Percentiles rank a stretch among this genome's conserved stretches.
Conservation (phyloP, 148 eudicot genomes). For the Silene latifolia region DNA sequence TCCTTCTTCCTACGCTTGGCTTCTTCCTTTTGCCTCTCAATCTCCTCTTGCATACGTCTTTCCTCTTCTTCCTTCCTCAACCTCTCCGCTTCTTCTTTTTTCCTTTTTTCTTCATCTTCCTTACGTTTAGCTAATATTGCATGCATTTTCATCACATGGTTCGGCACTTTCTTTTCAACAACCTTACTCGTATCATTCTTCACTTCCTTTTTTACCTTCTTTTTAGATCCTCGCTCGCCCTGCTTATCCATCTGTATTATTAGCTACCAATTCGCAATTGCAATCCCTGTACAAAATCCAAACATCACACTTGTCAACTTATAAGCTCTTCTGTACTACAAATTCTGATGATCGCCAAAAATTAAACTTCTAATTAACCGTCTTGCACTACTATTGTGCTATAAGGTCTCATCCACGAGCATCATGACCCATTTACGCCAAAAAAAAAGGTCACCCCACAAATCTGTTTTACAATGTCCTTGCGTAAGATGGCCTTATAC, state of each 20-base stretch:
- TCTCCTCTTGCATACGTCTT: conserved; percentile 60
- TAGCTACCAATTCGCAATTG: too few species aligned
- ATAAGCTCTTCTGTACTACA: too few species aligned
- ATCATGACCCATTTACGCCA: too few species aligned
- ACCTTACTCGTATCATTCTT: conserved; percentile 29
- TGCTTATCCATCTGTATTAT: conserved; percentile 34
- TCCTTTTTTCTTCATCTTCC: conserved; percentile 71
- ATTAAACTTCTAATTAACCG: too few species aligned
- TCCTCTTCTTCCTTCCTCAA: conserved; percentile 86
- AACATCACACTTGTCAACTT: too few species aligned
- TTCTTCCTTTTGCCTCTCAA: conserved; percentile 70
- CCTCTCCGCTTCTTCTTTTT: conserved; percentile 82
- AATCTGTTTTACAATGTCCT: too few species aligned
- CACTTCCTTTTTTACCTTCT: conserved; percentile 74
- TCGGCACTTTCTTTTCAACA: conserved; percentile 59
- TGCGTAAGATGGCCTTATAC: too few species aligned
- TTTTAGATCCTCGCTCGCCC: conserved; percentile 45
- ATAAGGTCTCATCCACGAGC: too few species aligned
- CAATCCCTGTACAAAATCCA: too few species aligned
- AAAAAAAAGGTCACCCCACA: too few species aligned
- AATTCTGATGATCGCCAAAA: too few species aligned
- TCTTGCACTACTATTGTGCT: too few species aligned
- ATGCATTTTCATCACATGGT: conserved; percentile 85
- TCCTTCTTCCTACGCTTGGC: conserved; percentile 70
- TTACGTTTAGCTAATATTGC: conserved; percentile 71